Evolutionary conservation across 2,329 filamentous ascomycete species (phyloP), one percentile per base, ranked within the genome.

Genomic region (Stagonosporopsis cucurbitacearum): DNA sequence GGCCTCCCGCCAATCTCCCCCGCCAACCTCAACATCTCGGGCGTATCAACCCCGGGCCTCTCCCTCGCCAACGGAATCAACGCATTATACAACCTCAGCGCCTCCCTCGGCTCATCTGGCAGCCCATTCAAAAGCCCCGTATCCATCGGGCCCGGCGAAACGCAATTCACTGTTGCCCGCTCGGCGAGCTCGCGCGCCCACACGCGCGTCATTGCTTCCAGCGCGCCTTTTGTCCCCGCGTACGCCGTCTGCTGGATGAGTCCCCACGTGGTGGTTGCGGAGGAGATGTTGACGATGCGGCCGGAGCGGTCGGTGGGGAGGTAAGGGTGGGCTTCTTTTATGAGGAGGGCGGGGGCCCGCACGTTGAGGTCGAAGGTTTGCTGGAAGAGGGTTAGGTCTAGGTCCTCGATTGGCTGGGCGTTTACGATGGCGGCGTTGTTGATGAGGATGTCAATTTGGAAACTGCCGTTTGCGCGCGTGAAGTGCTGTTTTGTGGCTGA

Each of bases 401-500:
- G 47, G 8, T 57, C 51, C 4, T 63, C 39, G 32, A 63, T 54
- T 13, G 54, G 52, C 35, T 63, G 60, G 19, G 60, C 60, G 47
- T 63, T 63, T 9, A 63, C 60, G 35, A 44, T 54, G 23, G 60
- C 60, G 9, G 60, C 60, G 73, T 94, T 95, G 82, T 95, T 94
- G 79, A 95, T 78, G 36, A 95, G 78, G 56, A 95, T 90, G 77
- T 94, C 90, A 69, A 95, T 83, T 63, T 86, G 84, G 68, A 91
- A 83, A 37, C 75, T 74, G 50, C 17, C n/a, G 2, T 74, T 72
- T 54, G 75, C 77, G 6, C 52, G 45, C 2, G 79, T 68, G 73
- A 88, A 86, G 67, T 85, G 78, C 48, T 82, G 77, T 59, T 83
- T 80, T 3, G 84, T 81, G 0, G 79, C 80, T 23, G 76, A 73